Conservation (phyloP, 352 stramenopile species). For the Phytophthora macrochlamydospora region DNA sequence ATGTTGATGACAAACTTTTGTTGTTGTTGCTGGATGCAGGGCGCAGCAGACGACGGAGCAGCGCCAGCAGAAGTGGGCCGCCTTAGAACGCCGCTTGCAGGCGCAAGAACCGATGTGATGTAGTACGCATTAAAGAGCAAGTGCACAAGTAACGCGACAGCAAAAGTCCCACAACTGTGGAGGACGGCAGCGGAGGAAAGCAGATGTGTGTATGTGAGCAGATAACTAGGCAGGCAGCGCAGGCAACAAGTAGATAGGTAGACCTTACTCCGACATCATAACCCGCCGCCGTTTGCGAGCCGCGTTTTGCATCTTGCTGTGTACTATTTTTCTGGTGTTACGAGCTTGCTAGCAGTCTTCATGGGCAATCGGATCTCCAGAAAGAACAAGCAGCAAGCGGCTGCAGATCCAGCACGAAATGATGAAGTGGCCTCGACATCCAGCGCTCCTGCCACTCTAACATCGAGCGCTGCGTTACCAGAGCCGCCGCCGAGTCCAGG, state of each 20-base stretch:
- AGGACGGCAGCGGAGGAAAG: slow-evolving; percentile 15
- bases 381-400: too few relatives aligned
- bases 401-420: too few relatives aligned
- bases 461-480: too few relatives aligned
- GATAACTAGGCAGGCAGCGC: not conserved
- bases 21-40: slow-evolving; percentile 13
- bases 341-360: too few relatives aligned
- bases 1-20: slow-evolving; percentile 7
- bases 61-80: slow-evolving; percentile 50
- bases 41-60: slow-evolving; percentile 51
- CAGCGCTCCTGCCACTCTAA: too few relatives aligned
- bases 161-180: slow-evolving; percentile 8
- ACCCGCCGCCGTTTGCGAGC: slow-evolving; percentile 4
- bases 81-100: slow-evolving; percentile 58
- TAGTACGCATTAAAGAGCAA: slow-evolving; percentile 10
- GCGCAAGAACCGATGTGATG: slow-evolving; percentile 31
- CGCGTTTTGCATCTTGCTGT: slow-evolving; percentile 21
- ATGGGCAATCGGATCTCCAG: too few relatives aligned
- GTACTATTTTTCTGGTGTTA: slow-evolving; percentile 9
- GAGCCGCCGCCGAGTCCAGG: too few relatives aligned
- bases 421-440: too few relatives aligned
- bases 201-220: slow-evolving; percentile 2
- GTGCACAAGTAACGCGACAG: slow-evolving; percentile 23
- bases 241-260: slow-evolving; percentile 25
- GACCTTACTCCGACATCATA: not conserved